A percentile compares a stretch with the other conserved stretches of the same genome.
Evolutionary conservation across 2,329 filamentous ascomycete genomes (phyloP).

Genomic region (Alternaria rosae): DNA sequence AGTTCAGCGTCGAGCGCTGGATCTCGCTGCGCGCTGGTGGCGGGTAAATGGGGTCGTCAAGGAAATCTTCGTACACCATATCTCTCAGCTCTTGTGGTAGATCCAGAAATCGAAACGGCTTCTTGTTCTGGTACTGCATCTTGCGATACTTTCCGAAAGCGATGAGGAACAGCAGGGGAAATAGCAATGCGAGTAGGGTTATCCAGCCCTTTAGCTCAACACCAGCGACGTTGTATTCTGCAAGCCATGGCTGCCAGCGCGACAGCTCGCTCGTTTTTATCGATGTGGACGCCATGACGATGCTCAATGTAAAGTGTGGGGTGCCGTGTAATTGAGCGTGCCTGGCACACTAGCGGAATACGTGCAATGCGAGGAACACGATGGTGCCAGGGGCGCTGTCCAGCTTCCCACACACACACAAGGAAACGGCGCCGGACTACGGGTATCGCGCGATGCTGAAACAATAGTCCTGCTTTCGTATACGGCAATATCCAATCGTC

Average conservation of each 20-base stretch:
- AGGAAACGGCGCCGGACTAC: neutral
- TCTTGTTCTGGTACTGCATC: conserved; percentile 26
- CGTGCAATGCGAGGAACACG: conserved; percentile 2
- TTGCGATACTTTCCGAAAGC: conserved; percentile 23
- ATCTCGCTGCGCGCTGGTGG: conserved; percentile 20
- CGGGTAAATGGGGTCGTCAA: conserved; percentile 43
- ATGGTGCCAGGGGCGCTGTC: neutral
- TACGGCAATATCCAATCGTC: neutral
- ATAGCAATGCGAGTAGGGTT: conserved; percentile 17
- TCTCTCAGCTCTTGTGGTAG: conserved; percentile 44
- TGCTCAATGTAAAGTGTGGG: neutral
- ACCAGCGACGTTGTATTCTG: neutral
- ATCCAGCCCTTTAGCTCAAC: neutral
- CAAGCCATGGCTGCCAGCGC: neutral
- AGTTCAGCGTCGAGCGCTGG: conserved; percentile 20
- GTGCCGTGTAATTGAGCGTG: neutral
- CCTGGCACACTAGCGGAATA: neutral
- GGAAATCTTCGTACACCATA: conserved; percentile 42
- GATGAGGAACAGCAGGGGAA: conserved; percentile 18
- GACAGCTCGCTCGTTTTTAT: neutral
- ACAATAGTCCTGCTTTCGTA: neutral
- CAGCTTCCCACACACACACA: neutral
- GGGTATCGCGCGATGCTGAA: neutral
- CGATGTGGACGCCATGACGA: conserved; percentile 1
- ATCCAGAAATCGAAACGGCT: conserved; percentile 39